Conservation (phyloP, 805 yeast species). For the Saturnispora bothae region DNA sequence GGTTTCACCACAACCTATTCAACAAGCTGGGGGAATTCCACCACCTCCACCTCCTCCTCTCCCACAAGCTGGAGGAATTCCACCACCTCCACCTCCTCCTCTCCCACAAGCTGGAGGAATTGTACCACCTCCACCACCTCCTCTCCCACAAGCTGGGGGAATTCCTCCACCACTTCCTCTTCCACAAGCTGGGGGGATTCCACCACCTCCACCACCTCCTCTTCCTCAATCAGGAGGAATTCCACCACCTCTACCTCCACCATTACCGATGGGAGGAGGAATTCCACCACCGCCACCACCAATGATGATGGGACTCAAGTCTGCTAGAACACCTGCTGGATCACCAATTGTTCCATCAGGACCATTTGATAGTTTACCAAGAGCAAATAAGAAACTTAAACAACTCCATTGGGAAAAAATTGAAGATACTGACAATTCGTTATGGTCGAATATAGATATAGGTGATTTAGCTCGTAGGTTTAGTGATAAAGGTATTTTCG, state of each 20-base stretch:
- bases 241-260: slow-evolving; percentile 24
- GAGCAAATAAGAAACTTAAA: slow-evolving; percentile 71
- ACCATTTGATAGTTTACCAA: slow-evolving; percentile 42
- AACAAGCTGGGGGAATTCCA: not conserved
- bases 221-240: slow-evolving; percentile 8
- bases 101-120: slow-evolving; percentile 17
- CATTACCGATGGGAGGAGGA: slow-evolving; percentile 20
- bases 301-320: slow-evolving; percentile 15
- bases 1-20: not conserved
- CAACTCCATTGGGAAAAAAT: slow-evolving; percentile 97
- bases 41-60: not conserved
- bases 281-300: slow-evolving; percentile 26
- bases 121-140: slow-evolving; percentile 14
- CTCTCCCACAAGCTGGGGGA: slow-evolving; percentile 8
- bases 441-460: slow-evolving; percentile 68
- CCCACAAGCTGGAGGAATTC: slow-evolving; percentile 1
- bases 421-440: slow-evolving; percentile 72
- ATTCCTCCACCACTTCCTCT: slow-evolving; percentile 7
- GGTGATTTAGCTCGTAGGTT: slow-evolving; percentile 51
- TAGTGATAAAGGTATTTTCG: slow-evolving; percentile 65
- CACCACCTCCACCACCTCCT: slow-evolving; percentile 14
- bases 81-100: not conserved
- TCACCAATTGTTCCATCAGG: slow-evolving; percentile 22
- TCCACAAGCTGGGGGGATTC: slow-evolving; percentile 16
- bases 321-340: slow-evolving; percentile 2